Evolutionary conservation across 129 eudicot species (phyloP).

Genomic region (Saussurea involucrata): DNA sequence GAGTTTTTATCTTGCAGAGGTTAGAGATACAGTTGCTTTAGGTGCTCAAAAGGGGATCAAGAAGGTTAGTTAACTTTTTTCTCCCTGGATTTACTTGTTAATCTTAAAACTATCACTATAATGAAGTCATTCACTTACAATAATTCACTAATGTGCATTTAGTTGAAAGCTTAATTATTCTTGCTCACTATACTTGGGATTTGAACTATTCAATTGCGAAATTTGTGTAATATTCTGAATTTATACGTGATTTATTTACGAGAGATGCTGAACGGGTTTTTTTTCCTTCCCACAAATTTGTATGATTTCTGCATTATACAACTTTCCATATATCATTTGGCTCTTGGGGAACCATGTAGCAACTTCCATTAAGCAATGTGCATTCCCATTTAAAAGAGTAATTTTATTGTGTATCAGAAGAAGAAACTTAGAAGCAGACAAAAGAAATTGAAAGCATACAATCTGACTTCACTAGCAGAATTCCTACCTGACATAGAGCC

Average conservation of each 20-base stretch:
- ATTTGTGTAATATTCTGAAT: not conserved
- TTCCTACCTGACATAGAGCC: conserved; percentile 57
- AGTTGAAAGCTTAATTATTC: not conserved
- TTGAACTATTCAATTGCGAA: not conserved
- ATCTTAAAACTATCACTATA: not conserved
- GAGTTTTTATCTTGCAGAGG: conserved; percentile 44
- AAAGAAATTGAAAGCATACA: conserved; percentile 76
- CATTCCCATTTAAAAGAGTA: not conserved
- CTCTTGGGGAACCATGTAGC: too few species aligned
- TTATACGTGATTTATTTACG: not conserved
- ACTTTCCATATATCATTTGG: too few species aligned
- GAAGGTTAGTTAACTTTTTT: conserved; percentile 41
- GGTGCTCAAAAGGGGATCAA: conserved; percentile 60
- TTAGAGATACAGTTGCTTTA: conserved; percentile 57
- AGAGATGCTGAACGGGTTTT: not conserved
- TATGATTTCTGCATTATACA: not conserved
- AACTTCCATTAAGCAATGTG: not conserved
- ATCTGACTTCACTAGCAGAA: conserved; percentile 61
- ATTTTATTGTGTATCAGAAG: conserved; percentile 33
- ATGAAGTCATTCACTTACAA: not conserved
- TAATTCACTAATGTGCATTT: not conserved
- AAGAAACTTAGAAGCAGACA: conserved; percentile 45
- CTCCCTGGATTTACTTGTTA: not conserved
- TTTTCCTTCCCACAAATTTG: not conserved
- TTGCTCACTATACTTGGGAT: not conserved